These are phyloP conservation scores for Trichosporon inkin DNA, from an alignment of 1,284 basidiomycete species.

Conservation along the genomic window DNA sequence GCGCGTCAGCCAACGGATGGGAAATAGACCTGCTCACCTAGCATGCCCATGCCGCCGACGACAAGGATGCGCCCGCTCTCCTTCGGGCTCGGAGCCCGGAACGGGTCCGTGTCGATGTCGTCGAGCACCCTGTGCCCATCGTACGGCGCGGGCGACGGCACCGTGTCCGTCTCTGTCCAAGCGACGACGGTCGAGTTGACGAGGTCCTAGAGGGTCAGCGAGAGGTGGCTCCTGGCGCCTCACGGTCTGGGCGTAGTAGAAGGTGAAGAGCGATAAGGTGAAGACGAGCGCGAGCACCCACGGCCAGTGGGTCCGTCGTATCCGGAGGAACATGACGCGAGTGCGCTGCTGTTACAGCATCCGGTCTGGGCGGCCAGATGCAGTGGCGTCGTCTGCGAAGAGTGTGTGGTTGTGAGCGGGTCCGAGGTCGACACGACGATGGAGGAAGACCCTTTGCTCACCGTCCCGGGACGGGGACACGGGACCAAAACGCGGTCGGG, in stretches of 20 bases:
- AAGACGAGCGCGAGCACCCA: neutral
- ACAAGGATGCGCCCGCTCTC: conserved; percentile 3
- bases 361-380: neutral
- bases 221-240: neutral
- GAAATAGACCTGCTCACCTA: neutral
- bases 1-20: neutral
- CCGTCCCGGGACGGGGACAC: too few relatives aligned
- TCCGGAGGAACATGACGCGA: neutral
- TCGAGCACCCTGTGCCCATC: neutral
- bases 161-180: neutral
- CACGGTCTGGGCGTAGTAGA: conserved; percentile 3
- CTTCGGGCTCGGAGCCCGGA: neutral
- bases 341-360: neutral
- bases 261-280: neutral
- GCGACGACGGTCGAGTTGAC: neutral
- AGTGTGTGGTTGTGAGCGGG: neutral
- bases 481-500: too few relatives aligned
- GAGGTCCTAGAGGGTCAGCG: neutral
- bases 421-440: neutral
- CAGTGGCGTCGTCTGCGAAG: neutral
- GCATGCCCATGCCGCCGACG: conserved; percentile 5
- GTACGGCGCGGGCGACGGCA: neutral
- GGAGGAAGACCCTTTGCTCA: too few relatives aligned
- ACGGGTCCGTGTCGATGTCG: neutral
- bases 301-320: conserved; percentile 7